Evolutionary conservation across 2,329 filamentous ascomycete species (phyloP).

Genomic region (Fusarium sp.): DNA sequence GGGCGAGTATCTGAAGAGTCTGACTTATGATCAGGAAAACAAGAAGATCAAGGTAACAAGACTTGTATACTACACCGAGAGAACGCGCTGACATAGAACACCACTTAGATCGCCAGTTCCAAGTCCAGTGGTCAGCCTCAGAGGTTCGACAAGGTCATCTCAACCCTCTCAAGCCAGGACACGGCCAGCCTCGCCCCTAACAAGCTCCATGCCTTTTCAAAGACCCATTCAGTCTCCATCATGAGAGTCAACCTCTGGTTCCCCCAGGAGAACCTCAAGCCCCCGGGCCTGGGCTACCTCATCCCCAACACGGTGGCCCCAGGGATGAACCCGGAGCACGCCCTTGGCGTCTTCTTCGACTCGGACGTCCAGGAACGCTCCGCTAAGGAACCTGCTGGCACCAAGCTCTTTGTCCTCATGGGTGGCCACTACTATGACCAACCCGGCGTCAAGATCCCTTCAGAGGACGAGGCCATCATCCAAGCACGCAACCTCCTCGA

Average conservation of each 20-base stretch:
- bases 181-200: slow-evolving; percentile 52
- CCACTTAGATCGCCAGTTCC: slow-evolving; percentile 27
- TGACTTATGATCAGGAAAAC: slow-evolving; percentile 53
- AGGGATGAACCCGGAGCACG: slow-evolving; percentile 81
- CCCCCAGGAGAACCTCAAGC: slow-evolving; percentile 68
- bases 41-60: slow-evolving; percentile 55
- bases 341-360: slow-evolving; percentile 93
- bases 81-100: slow-evolving; percentile 1
- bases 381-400: slow-evolving; percentile 70
- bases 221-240: slow-evolving; percentile 78
- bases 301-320: slow-evolving; percentile 79
- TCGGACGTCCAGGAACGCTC: slow-evolving; percentile 66
- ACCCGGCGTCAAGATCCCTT: slow-evolving; percentile 58
- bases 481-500: slow-evolving; percentile 78
- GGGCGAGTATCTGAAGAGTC: slow-evolving; percentile 57
- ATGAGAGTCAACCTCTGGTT: slow-evolving; percentile 96
- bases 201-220: slow-evolving; percentile 59
- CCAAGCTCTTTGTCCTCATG: slow-evolving; percentile 93
- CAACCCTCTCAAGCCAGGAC: slow-evolving; percentile 66
- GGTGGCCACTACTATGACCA: slow-evolving; percentile 89
- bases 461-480: slow-evolving; percentile 70
- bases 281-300: slow-evolving; percentile 88
- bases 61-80: neutral
- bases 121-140: slow-evolving; percentile 5
- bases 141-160: slow-evolving; percentile 69